Base-by-base conservation (phyloP, 176 grass and related monocot species). In the Cocos nucifera region DNA sequence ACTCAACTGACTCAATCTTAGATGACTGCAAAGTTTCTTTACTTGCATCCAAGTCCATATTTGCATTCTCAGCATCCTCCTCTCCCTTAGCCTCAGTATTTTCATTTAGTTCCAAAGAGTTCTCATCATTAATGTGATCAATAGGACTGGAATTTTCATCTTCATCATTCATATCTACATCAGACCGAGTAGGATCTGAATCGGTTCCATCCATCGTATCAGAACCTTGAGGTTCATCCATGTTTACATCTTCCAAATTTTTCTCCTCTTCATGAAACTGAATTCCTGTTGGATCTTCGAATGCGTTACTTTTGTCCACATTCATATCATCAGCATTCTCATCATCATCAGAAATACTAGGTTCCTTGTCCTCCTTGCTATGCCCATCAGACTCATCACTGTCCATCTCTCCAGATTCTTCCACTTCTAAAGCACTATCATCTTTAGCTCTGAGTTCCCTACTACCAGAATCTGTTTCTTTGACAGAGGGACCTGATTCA, bases 381-480 rank as follows among this genome's bases (percentile, higher is more conserved):
- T 77, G 70, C n/a, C 66, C 58, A 27, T 70, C 75, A 77, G 62
- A 14, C 49, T 78, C 78, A 51, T 95, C 73, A 53, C 17, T 51
- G 57, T 87, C 80, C 49, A 61, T 59, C 56, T 96, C 80, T 74
- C 74, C 82, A 26, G 69, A 32, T 62, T 95, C 79, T 63, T 83
- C 80, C 56, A 62, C 67, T 74, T 76, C 61, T 63, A 85, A 39
- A 56, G 74, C 73, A 75, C 24, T 59, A 51, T 95, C 91, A 19
- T 97, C 92, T 73, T 97, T 97, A 10, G 92, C 92, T 82, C 80
- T 90, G 19, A 97, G 18, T 64, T 97, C 92, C 59, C 52, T 85
- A 58, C 75, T 69, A 65, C 61, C 77, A 44, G 66, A 50, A 39
- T 97, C 75, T 53, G 57, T 72, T 35, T 73, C 87, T 67, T 91